Evolutionary conservation across 1,139 yeast species (phyloP).

Genomic region (Lodderomyces beijingensis): DNA sequence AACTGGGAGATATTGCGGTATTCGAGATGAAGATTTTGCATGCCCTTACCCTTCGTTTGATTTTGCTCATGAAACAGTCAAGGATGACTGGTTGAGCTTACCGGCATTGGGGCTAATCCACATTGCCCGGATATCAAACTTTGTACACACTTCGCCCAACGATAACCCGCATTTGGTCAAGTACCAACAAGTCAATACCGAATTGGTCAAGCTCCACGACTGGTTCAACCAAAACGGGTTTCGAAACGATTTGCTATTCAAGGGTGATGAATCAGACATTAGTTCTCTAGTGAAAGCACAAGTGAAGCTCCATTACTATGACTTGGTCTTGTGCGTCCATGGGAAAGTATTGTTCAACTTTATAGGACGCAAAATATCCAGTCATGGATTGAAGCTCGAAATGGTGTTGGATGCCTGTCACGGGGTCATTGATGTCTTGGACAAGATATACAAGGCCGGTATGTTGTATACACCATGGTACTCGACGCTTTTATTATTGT

Average conservation of each 20-base stretch:
- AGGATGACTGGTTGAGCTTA: constrained; percentile 53
- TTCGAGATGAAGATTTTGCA: constrained; percentile 33
- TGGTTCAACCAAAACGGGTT: constrained; percentile 41
- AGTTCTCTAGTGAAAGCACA: constrained; percentile 31
- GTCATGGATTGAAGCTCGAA: constrained; percentile 30
- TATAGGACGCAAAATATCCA: constrained; percentile 29
- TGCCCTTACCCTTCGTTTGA: constrained; percentile 33
- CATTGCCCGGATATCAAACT: constrained; percentile 36
- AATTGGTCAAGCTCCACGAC: constrained; percentile 22
- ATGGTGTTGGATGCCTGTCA: constrained; percentile 34
- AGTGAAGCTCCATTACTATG: constrained; percentile 40
- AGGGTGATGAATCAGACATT: constrained; percentile 11
- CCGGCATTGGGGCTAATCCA: constrained; percentile 49
- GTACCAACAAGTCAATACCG: constrained; percentile 33
- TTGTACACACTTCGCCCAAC: constrained; percentile 25
- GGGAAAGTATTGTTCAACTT: constrained; percentile 33
- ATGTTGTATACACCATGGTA: constrained; percentile 53
- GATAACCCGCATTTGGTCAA: constrained; percentile 28
- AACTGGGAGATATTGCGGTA: constrained; percentile 46
- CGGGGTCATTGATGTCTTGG: constrained; percentile 31
- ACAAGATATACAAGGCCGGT: constrained; percentile 31
- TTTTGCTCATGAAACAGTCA: constrained; percentile 22
- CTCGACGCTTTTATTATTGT: constrained; percentile 41
- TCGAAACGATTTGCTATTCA: constrained; percentile 26
- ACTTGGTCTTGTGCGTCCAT: constrained; percentile 33